Evolutionary conservation across 192 early-diverging fungal species (phyloP), one percentile per base, ranked within the genome.

Genomic region (Backusella parvicylindrica): DNA sequence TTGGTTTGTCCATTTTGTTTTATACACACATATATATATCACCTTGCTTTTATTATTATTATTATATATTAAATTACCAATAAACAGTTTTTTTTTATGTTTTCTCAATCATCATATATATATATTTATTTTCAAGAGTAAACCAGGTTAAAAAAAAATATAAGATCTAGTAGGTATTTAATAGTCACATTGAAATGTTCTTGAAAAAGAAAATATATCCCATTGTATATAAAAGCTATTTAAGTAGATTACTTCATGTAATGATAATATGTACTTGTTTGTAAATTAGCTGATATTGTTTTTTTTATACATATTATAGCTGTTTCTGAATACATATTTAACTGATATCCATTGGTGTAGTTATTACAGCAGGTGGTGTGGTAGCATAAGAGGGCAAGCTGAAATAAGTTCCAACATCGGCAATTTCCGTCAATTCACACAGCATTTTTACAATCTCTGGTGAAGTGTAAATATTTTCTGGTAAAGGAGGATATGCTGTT

Each of bases 361-460:
- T 9, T 23, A 60, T 60, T 9, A 28, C 23, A 28, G 21, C 9
- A 26, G 53, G 53, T 26, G 67, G n/a, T 33, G 67, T 28, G 23
- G 67, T 70, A n/a, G 68, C 68, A 70, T 70, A 70, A 11, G 68
- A 70, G 5, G 78, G 74, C 16, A 81, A 64, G 18, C 65, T 81
- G n/a, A 81, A 85, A 60, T 86, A 87, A 12, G 85, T 84, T 1
- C 68, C 68, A 21, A 85, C 85, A 50, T 86, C 83, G n/a, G 86
- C 84, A 6, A 86, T 73, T 18, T 77, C 41, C 15, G 84, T 83
- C 13, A 89, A 60, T 11, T 88, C 81, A n/a, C 81, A 23, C 16
- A 95, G 75, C 81, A 89, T 88, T 56, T 68, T 78, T 0, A 87
- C 72, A 28, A 95, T 76, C 41, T 94, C 91, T 9, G 88, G 76